A percentile compares a stretch with the other conserved stretches of the same genome.
phyloP scores from a whole-genome alignment of 169 alveolate species.

The Pseudocohnilembus persalinus region DNA sequence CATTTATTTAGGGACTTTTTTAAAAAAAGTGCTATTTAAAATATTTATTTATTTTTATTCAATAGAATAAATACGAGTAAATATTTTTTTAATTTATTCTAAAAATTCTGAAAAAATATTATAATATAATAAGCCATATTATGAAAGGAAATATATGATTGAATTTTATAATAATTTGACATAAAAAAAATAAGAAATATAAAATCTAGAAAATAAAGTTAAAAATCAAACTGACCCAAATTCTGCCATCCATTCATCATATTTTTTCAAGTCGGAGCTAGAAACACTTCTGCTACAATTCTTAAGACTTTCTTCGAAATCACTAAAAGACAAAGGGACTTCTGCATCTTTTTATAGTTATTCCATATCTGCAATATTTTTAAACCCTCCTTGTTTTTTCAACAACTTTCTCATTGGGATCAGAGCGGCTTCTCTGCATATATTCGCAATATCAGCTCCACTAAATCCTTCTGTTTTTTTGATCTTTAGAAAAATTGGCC shows the following conservation, averaged over 20 bases:
- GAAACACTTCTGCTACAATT: constrained; percentile 72
- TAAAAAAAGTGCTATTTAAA: too few species aligned
- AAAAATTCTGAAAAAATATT: too few species aligned
- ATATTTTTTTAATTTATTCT: too few species aligned
- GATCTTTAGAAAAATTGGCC: too few species aligned
- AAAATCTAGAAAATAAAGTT: too few species aligned
- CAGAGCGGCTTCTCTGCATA: constrained; percentile 91
- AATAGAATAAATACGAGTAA: too few species aligned
- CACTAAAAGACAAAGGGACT: constrained; percentile 71
- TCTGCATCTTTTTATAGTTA: constrained; percentile 52
- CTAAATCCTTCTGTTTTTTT: constrained; percentile 79
- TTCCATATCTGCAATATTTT: constrained; percentile 56
- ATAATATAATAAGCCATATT: too few species aligned
- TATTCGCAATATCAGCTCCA: constrained; percentile 89
- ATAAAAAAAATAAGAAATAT: too few species aligned
- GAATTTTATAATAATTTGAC: too few species aligned
- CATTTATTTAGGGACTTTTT: too few species aligned
- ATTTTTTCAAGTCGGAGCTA: constrained; percentile 67
- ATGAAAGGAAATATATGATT: too few species aligned
- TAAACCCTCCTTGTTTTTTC: constrained; percentile 54
- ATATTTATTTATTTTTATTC: too few species aligned
- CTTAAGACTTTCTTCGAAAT: constrained; percentile 74
- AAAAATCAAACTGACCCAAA: constrained; percentile 78
- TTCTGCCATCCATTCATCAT: constrained; percentile 83
- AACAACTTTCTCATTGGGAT: constrained; percentile 84